Evolutionary conservation across 768 basidiomycete species (phyloP), one percentile per base, ranked within the genome.

Genomic region (Lepiota brunneoincarnata): DNA sequence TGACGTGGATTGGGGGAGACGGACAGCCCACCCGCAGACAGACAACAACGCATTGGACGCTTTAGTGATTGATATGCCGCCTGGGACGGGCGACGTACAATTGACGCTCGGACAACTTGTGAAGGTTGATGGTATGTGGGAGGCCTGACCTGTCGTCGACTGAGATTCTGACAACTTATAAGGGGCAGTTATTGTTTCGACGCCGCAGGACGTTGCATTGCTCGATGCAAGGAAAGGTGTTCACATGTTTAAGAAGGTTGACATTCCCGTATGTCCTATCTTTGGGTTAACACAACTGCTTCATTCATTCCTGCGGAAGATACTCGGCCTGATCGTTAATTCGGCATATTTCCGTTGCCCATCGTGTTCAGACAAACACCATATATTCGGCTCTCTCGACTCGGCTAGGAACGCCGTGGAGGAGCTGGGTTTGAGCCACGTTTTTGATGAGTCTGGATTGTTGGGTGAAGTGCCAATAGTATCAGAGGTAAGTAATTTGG

Each of bases 81-180:
- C 96, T 0, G 96, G 96, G 0, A 99, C 96, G 0, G 96, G 96
- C 0, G 96, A 99, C 65, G 93, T 99, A 0, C 91, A 92, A 6
- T 77, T 99, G 43, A 94, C 91, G 6, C 73, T 99, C 0, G 93
- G 90, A 1, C 94, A 97, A 63, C 78, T 95, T 18, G 91, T 94
- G 0, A 67, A 77, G 12, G 88, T 94, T 1, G 83, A 96, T 59
- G 93, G 93, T 91, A 45, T 39, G 84, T 65, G 39, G 7, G n/a
- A 15, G 6, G 3, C 14, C 31, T 21, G 20, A 20, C 28, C 2
- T 21, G 6, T 21, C n/a, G 6, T 10, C 15, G 28, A 17, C 21
- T n/a, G 49, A 28, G 21, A 23, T 52, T 28, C n/a, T 4, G 9
- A 4, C 37, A 20, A 10, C n/a, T 11, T n/a, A 15, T n/a, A 46